Base-by-base conservation (phyloP, 257 asterid species). In the Solanum medicagineum region DNA sequence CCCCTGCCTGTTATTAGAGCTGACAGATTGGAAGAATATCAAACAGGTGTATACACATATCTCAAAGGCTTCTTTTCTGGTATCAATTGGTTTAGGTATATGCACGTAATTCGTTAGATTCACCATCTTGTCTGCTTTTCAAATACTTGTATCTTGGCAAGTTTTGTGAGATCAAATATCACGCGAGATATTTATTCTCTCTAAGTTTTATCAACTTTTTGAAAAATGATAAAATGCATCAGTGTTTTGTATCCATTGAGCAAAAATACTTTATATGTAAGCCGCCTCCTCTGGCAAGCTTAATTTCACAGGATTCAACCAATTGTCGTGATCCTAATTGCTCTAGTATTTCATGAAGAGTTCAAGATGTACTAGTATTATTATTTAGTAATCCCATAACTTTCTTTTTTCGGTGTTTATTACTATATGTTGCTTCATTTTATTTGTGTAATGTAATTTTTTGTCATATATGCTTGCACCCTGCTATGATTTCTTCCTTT, bases 21-120 rank as follows among this genome's bases (percentile, higher is more conserved):
- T 12, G 91, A 89, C 11, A 89, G 97, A 36, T 91, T 94, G 11
- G 49, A 84, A 45, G 90, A 94, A 32, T 32, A 32, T 32, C 36
- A 32, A 32, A 32, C 36, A 2, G 36, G 36, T 32, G 36, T 32
- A 3, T 32, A 32, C 36, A 32, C 36, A 32, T 32, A 32, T 3
- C 36, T 32, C 36, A 32, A 32, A 32, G 36, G 36, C 36, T 32
- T 32, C 36, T 2, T 32, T 32, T 32, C 36, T 32, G 36, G 36
- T 32, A 32, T 32, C 36, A 32, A 32, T 32, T 32, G 36, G 36
- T 2, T 32, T 32, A 32, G 4, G 3, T 32, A 32, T 32, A 14
- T 14, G 75, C 4, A 66, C 6, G 7, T 32, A 32, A 32, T 32
- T 32, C 36, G 4, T 32, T 32, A 32, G 36, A 32, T 32, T 32